Evolutionary conservation across 2,329 filamentous ascomycete genomes (phyloP).

Genomic region (Ascochyta koolunga): DNA sequence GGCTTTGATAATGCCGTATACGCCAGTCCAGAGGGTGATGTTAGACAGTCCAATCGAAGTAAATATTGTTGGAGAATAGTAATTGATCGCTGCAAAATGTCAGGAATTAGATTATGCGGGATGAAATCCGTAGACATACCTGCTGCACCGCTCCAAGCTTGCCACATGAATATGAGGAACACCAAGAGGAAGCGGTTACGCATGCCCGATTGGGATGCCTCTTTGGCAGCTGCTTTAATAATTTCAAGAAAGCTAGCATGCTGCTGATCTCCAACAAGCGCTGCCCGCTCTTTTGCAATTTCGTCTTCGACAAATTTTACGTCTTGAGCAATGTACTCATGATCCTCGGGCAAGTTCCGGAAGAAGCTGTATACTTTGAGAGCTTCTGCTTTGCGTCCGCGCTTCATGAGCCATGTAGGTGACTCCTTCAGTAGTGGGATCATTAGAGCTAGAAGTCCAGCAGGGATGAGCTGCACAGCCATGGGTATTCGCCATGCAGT

Average conservation of each 20-base stretch:
- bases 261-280: slow-evolving; percentile 32
- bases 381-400: slow-evolving; percentile 49
- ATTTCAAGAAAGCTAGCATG: slow-evolving; percentile 36
- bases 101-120: slow-evolving; percentile 47
- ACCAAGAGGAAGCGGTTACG: slow-evolving; percentile 74
- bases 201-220: slow-evolving; percentile 40
- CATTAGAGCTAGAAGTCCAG: slow-evolving; percentile 60
- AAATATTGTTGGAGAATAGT: slow-evolving; percentile 77
- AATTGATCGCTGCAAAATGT: slow-evolving; percentile 77
- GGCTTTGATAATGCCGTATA: slow-evolving; percentile 76
- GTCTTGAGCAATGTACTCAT: slow-evolving; percentile 78
- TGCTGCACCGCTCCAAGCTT: slow-evolving; percentile 45
- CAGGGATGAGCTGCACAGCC: slow-evolving; percentile 70
- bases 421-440: slow-evolving; percentile 52
- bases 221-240: slow-evolving; percentile 40
- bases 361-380: slow-evolving; percentile 65
- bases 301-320: slow-evolving; percentile 72
- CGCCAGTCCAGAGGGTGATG: slow-evolving; percentile 59
- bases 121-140: slow-evolving; percentile 41
- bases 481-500: slow-evolving; percentile 58
- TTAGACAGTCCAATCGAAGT: slow-evolving; percentile 65
- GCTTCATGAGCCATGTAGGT: slow-evolving; percentile 53
- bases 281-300: slow-evolving; percentile 51
- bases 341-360: slow-evolving; percentile 61
- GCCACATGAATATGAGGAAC: slow-evolving; percentile 76